A percentile compares a stretch with the other conserved stretches of the same genome.
phyloP scores from a whole-genome alignment of 164 flowering plant genomes.

The Saururus chinensis region DNA sequence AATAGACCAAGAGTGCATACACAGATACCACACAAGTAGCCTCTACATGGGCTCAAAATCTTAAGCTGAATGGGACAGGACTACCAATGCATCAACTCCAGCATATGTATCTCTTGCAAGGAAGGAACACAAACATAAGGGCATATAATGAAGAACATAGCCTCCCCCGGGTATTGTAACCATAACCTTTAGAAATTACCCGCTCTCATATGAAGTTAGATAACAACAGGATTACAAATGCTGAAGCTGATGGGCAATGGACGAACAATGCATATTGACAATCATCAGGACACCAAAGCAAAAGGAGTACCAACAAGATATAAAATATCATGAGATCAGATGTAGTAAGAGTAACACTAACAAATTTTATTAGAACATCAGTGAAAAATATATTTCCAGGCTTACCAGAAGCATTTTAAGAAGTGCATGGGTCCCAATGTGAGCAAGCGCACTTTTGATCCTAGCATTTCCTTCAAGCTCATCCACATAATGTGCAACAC shows the following conservation, averaged over 20 bases:
- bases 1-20: no score
- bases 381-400: background rate
- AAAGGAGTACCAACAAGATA: no score
- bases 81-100: no score
- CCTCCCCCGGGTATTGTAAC: no score
- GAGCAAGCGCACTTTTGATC: slow-evolving; percentile 65
- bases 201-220: background rate
- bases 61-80: no score
- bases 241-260: background rate
- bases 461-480: slow-evolving; percentile 52
- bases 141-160: no score
- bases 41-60: no score
- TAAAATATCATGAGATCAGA: no score
- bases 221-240: background rate
- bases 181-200: no score
- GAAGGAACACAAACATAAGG: background rate
- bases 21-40: no score
- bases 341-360: background rate
- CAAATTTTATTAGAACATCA: background rate
- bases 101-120: background rate
- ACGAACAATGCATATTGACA: no score
- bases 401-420: slow-evolving; percentile 86
- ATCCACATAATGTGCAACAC: slow-evolving; percentile 69
- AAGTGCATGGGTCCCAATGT: slow-evolving; percentile 85
- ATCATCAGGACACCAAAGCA: no score